phyloP scores from a whole-genome alignment of 2,329 filamentous ascomycete species.

The Epichloe gansuensis region DNA sequence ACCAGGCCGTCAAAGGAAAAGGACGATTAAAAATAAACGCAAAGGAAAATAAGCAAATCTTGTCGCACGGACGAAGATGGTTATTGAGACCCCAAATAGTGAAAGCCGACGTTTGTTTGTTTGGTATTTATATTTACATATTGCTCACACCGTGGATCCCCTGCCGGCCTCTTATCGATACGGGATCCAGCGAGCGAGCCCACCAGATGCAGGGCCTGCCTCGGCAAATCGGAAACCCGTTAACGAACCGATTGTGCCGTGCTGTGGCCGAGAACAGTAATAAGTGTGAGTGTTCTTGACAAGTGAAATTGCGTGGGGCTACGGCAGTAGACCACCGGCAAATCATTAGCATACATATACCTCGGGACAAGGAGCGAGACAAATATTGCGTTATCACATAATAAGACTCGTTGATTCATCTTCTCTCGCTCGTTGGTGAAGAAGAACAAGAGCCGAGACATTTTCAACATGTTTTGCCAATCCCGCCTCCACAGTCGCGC shows the following conservation, averaged over 20 bases:
- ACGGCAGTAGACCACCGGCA: neutral
- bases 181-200: neutral
- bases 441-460: slow-evolving; percentile 1
- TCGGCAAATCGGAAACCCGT: neutral
- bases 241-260: neutral
- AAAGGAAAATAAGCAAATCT: neutral
- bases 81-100: neutral
- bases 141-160: neutral
- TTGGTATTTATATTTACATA: no score
- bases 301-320: neutral
- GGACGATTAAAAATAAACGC: neutral
- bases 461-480: neutral
- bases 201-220: neutral
- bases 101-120: neutral
- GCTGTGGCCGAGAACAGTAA: neutral
- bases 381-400: neutral
- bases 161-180: neutral
- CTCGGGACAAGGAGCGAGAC: neutral
- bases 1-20: neutral
- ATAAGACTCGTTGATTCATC: neutral
- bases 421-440: neutral
- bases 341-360: neutral
- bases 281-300: neutral
- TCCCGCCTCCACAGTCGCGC: neutral
- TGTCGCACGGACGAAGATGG: neutral